These are phyloP conservation scores for Pseudonitzschia multistriata DNA, from an alignment of 108 stramenopile species.

Conservation along the genomic window DNA sequence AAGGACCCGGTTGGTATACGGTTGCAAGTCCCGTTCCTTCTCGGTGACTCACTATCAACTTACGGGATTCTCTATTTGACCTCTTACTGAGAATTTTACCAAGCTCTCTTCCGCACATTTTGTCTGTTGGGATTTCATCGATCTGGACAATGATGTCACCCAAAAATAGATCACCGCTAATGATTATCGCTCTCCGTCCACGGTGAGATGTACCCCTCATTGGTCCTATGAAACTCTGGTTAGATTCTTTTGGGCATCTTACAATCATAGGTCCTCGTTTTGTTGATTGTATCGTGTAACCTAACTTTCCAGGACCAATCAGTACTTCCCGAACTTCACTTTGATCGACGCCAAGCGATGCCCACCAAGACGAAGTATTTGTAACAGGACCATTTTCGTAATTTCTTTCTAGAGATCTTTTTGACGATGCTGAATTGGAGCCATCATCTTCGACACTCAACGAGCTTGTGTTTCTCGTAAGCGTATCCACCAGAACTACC, in stretches of 20 bases:
- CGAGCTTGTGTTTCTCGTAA: not conserved
- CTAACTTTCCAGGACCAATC: conserved; percentile 8
- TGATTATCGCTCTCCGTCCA: not conserved
- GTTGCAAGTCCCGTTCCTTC: conserved; percentile 1
- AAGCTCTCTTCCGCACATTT: not conserved
- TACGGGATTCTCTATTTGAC: not conserved
- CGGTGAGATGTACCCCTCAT: not conserved
- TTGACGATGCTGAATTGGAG: too few species aligned
- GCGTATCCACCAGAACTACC: not conserved
- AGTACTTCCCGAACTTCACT: not conserved
- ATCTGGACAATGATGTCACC: conserved; percentile 9
- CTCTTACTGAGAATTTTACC: not conserved
- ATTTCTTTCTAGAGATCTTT: not conserved
- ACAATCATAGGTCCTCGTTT: conserved; percentile 8
- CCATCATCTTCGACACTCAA: not conserved
- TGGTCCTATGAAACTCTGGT: not conserved
- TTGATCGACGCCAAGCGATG: not conserved
- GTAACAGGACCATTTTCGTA: not conserved
- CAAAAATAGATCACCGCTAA: not conserved
- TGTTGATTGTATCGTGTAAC: conserved; percentile 11
- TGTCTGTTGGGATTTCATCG: conserved; percentile 4
- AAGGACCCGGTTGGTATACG: conserved; percentile 14
- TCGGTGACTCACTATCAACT: not conserved
- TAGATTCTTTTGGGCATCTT: not conserved
- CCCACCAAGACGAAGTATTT: not conserved